Conservation (phyloP, 805 yeast genomes). For the Isabelozyma heimii region DNA sequence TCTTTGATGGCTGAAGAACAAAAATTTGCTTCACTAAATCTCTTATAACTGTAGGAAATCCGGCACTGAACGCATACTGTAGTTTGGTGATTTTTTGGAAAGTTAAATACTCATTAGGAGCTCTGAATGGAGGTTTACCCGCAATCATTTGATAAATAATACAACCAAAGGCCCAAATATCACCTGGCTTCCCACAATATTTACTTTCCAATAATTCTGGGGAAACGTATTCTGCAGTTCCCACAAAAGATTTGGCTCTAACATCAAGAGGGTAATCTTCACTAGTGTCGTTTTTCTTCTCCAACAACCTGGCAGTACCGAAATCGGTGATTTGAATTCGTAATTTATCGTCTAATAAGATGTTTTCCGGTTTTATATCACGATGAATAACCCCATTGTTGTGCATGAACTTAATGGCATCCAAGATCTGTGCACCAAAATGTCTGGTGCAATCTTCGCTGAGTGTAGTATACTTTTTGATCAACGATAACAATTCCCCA, state of each 20-base stretch:
- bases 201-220: slow-evolving; percentile 77
- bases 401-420: slow-evolving; percentile 72
- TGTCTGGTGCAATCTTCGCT: slow-evolving; percentile 67
- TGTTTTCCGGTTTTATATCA: slow-evolving; percentile 83
- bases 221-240: slow-evolving; percentile 82
- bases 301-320: slow-evolving; percentile 77
- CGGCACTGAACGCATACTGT: slow-evolving; percentile 73
- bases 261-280: slow-evolving; percentile 63
- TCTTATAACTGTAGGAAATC: slow-evolving; percentile 56
- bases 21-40: slow-evolving; percentile 67
- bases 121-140: slow-evolving; percentile 77
- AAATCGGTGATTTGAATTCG: slow-evolving; percentile 75
- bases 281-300: slow-evolving; percentile 43
- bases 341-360: slow-evolving; percentile 58
- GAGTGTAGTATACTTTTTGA: slow-evolving; percentile 67
- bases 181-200: slow-evolving; percentile 60
- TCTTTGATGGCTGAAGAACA: slow-evolving; percentile 64
- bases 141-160: slow-evolving; percentile 61
- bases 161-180: slow-evolving; percentile 63
- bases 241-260: slow-evolving; percentile 78
- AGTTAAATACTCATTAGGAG: slow-evolving; percentile 75
- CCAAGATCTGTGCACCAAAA: slow-evolving; percentile 71
- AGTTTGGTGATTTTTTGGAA: slow-evolving; percentile 79
- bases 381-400: slow-evolving; percentile 74
- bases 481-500: slow-evolving; percentile 69